phyloP scores from a whole-genome alignment of 495 filamentous ascomycete genomes.

The Pseudomonodictys pantanalensis region DNA sequence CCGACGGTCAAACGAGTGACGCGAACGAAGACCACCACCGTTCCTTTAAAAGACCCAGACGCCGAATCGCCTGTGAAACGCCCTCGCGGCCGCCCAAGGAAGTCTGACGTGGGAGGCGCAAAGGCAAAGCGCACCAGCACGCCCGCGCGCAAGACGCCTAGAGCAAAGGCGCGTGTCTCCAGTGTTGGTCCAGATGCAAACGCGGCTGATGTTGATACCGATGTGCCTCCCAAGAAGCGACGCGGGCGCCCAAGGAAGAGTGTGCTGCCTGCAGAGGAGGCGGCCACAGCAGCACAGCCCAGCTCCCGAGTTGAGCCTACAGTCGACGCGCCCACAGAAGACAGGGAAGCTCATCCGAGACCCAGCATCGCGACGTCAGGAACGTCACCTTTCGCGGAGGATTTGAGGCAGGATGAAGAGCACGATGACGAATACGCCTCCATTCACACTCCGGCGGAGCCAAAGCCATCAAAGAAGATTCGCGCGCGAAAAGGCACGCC shows the following conservation, averaged over 20 bases:
- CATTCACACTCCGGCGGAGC: conserved; percentile 4
- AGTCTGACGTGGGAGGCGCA: conserved; percentile 16
- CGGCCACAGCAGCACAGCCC: neutral
- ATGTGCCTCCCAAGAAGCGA: conserved; percentile 27
- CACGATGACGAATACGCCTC: too few relatives aligned
- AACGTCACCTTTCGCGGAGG: neutral
- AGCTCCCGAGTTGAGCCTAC: neutral
- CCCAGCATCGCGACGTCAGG: neutral
- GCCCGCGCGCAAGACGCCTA: conserved; percentile 19
- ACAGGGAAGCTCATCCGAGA: neutral
- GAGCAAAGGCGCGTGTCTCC: conserved; percentile 2
- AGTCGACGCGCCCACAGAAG: neutral
- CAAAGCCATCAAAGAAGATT: conserved; percentile 9
- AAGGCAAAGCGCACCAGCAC: conserved; percentile 34
- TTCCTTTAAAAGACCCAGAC: conserved; percentile 36
- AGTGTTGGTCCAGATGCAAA: conserved; percentile 3
- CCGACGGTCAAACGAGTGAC: conserved; percentile 27
- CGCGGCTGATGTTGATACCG: conserved; percentile 5
- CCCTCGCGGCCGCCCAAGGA: conserved; percentile 29
- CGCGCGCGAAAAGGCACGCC: conserved; percentile 11
- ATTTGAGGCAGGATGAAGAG: neutral
- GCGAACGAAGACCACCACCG: conserved; percentile 32
- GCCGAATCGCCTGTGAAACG: conserved; percentile 33
- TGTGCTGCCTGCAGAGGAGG: conserved; percentile 5
- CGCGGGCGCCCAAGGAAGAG: conserved; percentile 32